Conservation (phyloP, 148 eudicot genomes). For the Chenopodium suecicum region DNA sequence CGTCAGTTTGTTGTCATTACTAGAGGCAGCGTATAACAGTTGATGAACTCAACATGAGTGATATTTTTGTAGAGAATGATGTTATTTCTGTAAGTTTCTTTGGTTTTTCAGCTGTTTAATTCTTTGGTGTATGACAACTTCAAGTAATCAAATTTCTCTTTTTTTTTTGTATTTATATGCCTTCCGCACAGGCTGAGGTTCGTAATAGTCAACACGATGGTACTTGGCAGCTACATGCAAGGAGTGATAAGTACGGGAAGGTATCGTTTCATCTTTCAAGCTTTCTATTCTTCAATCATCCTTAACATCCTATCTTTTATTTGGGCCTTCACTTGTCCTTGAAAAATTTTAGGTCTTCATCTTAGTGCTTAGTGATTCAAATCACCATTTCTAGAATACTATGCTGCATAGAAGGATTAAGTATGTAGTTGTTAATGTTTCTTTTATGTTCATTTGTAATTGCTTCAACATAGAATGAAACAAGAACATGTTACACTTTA, state of each 20-base stretch:
- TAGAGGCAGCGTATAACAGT: too few relatives aligned
- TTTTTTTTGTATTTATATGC: background rate
- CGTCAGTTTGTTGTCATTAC: too few relatives aligned
- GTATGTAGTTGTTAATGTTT: background rate
- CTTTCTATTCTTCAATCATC: background rate
- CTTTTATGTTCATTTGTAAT: background rate
- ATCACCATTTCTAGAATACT: background rate
- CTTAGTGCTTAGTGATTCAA: too few relatives aligned
- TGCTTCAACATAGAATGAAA: background rate
- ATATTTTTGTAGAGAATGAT: too few relatives aligned
- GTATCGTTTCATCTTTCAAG: slow-evolving; percentile 26
- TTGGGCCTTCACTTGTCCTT: background rate
- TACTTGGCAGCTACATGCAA: slow-evolving; percentile 80
- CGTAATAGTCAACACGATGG: slow-evolving; percentile 88
- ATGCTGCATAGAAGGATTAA: background rate
- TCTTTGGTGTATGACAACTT: background rate
- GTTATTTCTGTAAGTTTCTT: too few relatives aligned
- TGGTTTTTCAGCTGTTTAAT: too few relatives aligned
- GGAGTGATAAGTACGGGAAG: slow-evolving; percentile 98
- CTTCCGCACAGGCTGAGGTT: slow-evolving; percentile 70
- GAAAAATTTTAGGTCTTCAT: too few relatives aligned
- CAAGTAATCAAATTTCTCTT: background rate
- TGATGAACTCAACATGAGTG: too few relatives aligned
- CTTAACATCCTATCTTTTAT: background rate
- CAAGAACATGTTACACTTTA: background rate